Percentiles rank a stretch among this genome's conserved stretches.
phyloP scores from a whole-genome alignment of 1,139 yeast species.

The Diutina mesorugosa region DNA sequence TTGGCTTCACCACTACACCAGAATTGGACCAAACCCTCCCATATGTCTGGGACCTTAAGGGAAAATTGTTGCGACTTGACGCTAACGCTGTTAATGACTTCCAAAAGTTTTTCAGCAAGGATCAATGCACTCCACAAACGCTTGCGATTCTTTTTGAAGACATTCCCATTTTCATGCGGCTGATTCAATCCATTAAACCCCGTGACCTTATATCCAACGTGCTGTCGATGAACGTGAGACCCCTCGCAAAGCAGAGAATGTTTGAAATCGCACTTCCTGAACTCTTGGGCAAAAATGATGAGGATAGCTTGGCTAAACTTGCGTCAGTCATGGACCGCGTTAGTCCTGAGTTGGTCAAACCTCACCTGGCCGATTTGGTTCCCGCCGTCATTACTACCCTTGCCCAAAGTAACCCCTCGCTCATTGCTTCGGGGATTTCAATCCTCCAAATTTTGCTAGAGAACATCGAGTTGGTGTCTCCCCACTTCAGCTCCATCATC shows the following conservation, averaged over 20 bases:
- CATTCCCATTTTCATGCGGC: constrained; percentile 41
- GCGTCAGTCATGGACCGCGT: constrained; percentile 57
- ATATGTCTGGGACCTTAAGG: neutral
- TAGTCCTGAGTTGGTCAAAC: constrained; percentile 44
- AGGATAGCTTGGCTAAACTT: constrained; percentile 46
- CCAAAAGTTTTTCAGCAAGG: neutral
- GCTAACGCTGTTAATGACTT: neutral
- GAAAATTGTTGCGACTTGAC: neutral
- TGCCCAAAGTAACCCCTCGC: neutral
- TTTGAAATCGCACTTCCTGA: constrained; percentile 45
- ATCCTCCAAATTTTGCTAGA: constrained; percentile 21
- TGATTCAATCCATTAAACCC: constrained; percentile 8
- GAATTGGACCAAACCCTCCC: neutral
- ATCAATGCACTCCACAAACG: constrained; percentile 10
- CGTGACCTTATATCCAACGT: constrained; percentile 31
- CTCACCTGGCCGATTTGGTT: constrained; percentile 49
- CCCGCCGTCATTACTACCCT: constrained; percentile 49
- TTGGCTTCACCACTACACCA: constrained; percentile 4
- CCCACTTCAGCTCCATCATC: constrained; percentile 43
- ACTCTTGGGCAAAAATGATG: constrained; percentile 25
- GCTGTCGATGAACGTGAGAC: constrained; percentile 43
- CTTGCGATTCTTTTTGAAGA: constrained; percentile 59
- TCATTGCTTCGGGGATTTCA: constrained; percentile 26
- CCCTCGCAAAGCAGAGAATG: constrained; percentile 67
- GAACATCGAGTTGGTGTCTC: constrained; percentile 24